Evolutionary conservation across 78 protist species (phyloP), one percentile per base, ranked within the genome.

Genomic region (Pelomyxa schiedti): DNA sequence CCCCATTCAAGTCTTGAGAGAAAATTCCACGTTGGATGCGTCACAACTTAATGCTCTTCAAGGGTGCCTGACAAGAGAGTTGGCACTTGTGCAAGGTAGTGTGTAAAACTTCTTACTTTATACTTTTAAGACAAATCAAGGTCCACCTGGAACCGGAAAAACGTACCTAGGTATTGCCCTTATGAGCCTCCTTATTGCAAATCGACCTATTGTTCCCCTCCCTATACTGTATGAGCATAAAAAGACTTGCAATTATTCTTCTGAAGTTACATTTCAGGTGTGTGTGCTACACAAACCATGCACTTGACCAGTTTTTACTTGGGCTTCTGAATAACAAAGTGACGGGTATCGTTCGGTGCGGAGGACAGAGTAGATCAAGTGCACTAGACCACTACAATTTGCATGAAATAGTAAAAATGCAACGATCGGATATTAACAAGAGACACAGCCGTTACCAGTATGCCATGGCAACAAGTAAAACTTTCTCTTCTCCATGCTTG

Each of bases 141-240:
- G 88, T 26, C 88, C 88, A 2, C 88, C 88, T 5, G 88, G 88
- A 37, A 84, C 88, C n/a, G 88, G 88, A 1, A 84, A 84, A 40
- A 77, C 82, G 9, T 80, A n/a, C 53, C 26, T 82, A 26, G 88
- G 88, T n/a, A 5, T 4, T 8, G 4, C 2, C 38, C 3, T 76
- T 69, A 39, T 58, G 28, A 36, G 41, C 39, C 2, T 39, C 30
- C n/a, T 81, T 28, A 24, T 80, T 26, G 4, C 5, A 28, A 78
- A 30, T 1, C n/a, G n/a, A n/a, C n/a, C n/a, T n/a, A n/a, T n/a
- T n/a, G n/a, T n/a, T n/a, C n/a, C n/a, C n/a, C n/a, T n/a, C n/a
- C n/a, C n/a, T n/a, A n/a, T n/a, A n/a, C n/a, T n/a, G n/a, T n/a
- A n/a, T n/a, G n/a, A n/a, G n/a, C n/a, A n/a, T n/a, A n/a, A n/a